A percentile compares a stretch with the other conserved stretches of the same genome.
These are phyloP conservation scores for Podochytrium sp. DNA, from an alignment of 192 early-diverging fungal genomes.

Conservation along the genomic window DNA sequence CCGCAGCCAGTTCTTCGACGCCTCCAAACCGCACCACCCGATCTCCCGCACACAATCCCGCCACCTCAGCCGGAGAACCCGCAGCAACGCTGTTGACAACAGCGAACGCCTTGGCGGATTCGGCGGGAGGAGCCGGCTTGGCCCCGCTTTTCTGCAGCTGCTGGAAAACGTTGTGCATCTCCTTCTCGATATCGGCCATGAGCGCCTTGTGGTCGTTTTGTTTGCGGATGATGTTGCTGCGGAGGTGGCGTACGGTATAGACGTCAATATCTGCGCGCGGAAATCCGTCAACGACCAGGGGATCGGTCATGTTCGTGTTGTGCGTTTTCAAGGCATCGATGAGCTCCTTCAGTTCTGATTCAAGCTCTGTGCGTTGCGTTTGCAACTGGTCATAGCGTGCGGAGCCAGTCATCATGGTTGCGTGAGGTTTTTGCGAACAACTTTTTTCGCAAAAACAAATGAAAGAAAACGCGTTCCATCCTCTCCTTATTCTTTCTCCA, in stretches of 20 bases:
- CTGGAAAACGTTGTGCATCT: conserved; percentile 52
- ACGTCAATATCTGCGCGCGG: conserved; percentile 75
- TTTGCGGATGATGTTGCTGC: conserved; percentile 44
- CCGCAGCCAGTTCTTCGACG: not conserved
- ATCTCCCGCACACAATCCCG: conserved; percentile 14
- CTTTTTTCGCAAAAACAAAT: not conserved
- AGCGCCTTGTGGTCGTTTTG: conserved; percentile 61
- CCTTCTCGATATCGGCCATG: conserved; percentile 59
- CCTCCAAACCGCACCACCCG: conserved; percentile 10
- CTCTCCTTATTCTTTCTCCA: not conserved
- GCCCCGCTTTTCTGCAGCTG: not conserved
- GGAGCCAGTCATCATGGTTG: not conserved
- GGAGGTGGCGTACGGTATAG: conserved; percentile 54
- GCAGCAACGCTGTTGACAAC: conserved; percentile 7
- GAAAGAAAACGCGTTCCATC: not conserved
- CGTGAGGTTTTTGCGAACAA: not conserved
- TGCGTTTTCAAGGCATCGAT: conserved; percentile 35
- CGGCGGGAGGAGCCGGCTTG: not conserved
- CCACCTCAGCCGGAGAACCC: conserved; percentile 20
- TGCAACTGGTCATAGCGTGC: conserved; percentile 7
- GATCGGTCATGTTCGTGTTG: conserved; percentile 51
- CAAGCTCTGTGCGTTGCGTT: not conserved
- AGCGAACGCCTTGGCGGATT: not conserved
- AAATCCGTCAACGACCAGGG: conserved; percentile 63
- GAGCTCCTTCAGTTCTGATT: conserved; percentile 1